Evolutionary conservation across 176 grass and related monocot genomes (phyloP), one percentile per base, ranked within the genome.

Genomic region (Oryza coarctata): DNA sequence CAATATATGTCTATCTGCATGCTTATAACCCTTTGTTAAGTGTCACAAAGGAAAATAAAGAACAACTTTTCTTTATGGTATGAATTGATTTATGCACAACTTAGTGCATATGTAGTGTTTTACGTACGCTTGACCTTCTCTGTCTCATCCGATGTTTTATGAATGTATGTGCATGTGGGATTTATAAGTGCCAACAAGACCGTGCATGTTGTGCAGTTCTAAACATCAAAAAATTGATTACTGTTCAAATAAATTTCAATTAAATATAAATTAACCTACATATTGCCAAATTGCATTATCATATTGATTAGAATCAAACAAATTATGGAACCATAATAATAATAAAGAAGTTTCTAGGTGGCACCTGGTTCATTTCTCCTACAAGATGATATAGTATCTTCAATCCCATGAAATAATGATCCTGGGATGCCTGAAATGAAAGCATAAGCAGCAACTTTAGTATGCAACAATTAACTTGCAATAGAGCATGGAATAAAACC

Each of bases 341-440:
- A 81, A 23, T 34, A 83, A 3, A 85, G 12, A 65, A 8, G 13
- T 71, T 60, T 83, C 6, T 55, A 78, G 57, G 32, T 70, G 80
- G 76, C 81, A 99, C 97, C 93, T 99, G 97, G 81, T 96, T 99
- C 87, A 99, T 99, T 86, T 99, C 97, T 78, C 79, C 87, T 75
- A 92, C 93, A 15, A 99, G 91, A 80, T 85, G 87, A 81, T 89
- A 92, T 83, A 99, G 75, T 74, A 99, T 96, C 89, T 88, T 99
- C 91, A 99, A 84, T 45, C 97, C 97, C 80, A 99, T 99, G 27
- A 94, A 92, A 90, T 99, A 99, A 82, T 99, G 97, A 86, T 95
- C 91, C 81, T 92, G 86, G 10, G 93, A 91, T 79, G 90, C 93
- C 97, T 99, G 89, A 84, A 90, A 84, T 36, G 12, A 75, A 65